phyloP scores from a whole-genome alignment of 805 yeast species.

The Candida nemodendra region DNA sequence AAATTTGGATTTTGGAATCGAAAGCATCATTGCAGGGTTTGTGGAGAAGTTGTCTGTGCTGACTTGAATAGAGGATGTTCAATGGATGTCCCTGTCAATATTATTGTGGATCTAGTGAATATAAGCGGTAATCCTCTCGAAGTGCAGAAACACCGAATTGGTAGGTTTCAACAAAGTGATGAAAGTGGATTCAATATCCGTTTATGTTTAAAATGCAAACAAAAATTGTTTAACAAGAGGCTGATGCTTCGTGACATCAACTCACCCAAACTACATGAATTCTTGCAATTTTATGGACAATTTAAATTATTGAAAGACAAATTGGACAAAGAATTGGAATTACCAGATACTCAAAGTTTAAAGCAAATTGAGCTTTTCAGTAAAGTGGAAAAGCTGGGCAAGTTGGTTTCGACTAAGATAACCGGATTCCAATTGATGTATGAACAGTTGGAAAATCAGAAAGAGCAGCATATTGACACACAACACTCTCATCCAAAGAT shows the following conservation, averaged over 20 bases:
- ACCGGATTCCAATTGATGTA: conserved; percentile 13
- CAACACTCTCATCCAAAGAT: neutral
- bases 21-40: conserved; percentile 88
- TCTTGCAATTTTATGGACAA: conserved; percentile 38
- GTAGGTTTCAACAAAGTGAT: conserved; percentile 7
- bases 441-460: conserved; percentile 17
- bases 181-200: conserved; percentile 41
- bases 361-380: conserved; percentile 49
- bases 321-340: conserved; percentile 25
- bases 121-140: conserved; percentile 11
- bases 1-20: conserved; percentile 56
- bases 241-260: conserved; percentile 43
- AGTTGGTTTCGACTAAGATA: conserved; percentile 37
- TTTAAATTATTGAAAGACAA: conserved; percentile 25
- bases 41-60: conserved; percentile 84
- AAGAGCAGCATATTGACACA: conserved; percentile 1
- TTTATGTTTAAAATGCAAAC: conserved; percentile 70
- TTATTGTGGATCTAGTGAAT: conserved; percentile 39
- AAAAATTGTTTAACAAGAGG: conserved; percentile 54
- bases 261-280: conserved; percentile 30
- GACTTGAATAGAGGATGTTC: conserved; percentile 65
- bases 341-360: conserved; percentile 42
- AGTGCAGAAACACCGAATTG: neutral
- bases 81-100: conserved; percentile 56
- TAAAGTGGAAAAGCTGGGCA: conserved; percentile 49